Evolutionary conservation across 148 eudicot genomes (phyloP).

Genomic region (Hydrangea macrophylla): DNA sequence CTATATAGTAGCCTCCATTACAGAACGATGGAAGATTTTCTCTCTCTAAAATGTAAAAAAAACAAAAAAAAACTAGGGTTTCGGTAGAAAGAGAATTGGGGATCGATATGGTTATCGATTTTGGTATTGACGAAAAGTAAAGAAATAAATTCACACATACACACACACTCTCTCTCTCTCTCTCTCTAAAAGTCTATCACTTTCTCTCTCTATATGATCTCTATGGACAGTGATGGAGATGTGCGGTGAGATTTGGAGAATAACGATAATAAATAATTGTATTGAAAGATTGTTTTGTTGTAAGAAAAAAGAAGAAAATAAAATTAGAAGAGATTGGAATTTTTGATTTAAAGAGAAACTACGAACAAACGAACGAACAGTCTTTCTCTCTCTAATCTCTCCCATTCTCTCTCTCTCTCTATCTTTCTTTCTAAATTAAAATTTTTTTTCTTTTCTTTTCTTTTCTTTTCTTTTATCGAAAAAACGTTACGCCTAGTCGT

Average conservation of each 20-base stretch:
- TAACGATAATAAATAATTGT: constrained; percentile 16
- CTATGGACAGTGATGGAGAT: constrained; percentile 25
- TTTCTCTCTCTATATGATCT: constrained; percentile 19
- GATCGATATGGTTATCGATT: background rate
- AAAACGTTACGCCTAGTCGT: constrained; percentile 18
- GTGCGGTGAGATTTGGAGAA: constrained; percentile 49
- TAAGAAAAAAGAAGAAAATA: background rate
- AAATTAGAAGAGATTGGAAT: constrained; percentile 6
- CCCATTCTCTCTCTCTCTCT: constrained; percentile 25
- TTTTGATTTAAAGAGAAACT: constrained; percentile 23
- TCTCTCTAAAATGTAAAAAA: background rate
- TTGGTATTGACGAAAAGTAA: constrained; percentile 13
- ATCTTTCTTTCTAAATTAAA: background rate
- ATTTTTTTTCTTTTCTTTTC: constrained; percentile 9
- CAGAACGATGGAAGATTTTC: background rate
- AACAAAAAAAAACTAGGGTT: constrained; percentile 21
- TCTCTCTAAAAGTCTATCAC: constrained; percentile 14
- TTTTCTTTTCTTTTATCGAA: constrained; percentile 17
- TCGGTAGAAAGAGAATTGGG: background rate
- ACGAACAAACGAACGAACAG: constrained; percentile 24
- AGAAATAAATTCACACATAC: background rate
- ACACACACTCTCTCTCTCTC: background rate
- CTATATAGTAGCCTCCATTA: background rate
- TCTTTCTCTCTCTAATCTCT: constrained; percentile 24
- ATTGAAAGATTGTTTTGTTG: background rate